Conservation (phyloP, 1,284 basidiomycete species). For the Sutorius eximius region DNA sequence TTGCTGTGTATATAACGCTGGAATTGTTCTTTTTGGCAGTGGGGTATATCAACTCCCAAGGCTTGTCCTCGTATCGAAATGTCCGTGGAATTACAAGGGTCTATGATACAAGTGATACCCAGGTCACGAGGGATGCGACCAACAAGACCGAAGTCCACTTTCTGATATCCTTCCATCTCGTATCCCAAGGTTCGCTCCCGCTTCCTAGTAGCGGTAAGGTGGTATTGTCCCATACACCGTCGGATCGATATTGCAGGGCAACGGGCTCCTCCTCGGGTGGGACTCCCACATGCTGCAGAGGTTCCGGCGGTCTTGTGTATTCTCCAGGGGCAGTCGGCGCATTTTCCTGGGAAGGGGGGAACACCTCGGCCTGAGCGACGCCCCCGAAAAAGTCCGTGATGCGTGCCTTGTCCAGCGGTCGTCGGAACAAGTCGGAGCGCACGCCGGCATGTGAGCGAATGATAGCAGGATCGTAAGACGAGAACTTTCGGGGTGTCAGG, state of each 20-base stretch:
- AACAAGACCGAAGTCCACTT: slow-evolving; percentile 34
- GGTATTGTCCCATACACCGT: background rate
- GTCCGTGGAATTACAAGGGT: background rate
- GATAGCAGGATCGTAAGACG: slow-evolving; percentile 69
- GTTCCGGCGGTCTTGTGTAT: background rate
- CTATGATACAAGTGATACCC: slow-evolving; percentile 31
- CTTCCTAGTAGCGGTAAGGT: background rate
- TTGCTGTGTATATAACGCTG: background rate
- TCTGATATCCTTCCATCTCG: slow-evolving; percentile 25
- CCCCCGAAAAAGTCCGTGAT: slow-evolving; percentile 97
- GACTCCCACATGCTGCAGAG: background rate
- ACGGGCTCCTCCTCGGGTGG: background rate
- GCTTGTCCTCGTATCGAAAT: background rate
- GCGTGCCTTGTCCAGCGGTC: slow-evolving; percentile 67
- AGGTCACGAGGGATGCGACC: slow-evolving; percentile 25
- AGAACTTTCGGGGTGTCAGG: slow-evolving; percentile 56
- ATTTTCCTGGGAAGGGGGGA: slow-evolving; percentile 21
- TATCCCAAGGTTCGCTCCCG: slow-evolving; percentile 16
- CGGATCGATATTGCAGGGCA: background rate
- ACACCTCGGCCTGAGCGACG: slow-evolving; percentile 79
- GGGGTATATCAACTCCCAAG: background rate
- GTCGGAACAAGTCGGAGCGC: slow-evolving; percentile 77
- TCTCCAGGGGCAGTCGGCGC: background rate
- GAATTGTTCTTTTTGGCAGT: background rate
- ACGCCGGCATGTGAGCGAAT: slow-evolving; percentile 89